These are phyloP conservation scores for Cyberlindnera bimundalis DNA, from an alignment of 805 yeast species.

Conservation along the genomic window DNA sequence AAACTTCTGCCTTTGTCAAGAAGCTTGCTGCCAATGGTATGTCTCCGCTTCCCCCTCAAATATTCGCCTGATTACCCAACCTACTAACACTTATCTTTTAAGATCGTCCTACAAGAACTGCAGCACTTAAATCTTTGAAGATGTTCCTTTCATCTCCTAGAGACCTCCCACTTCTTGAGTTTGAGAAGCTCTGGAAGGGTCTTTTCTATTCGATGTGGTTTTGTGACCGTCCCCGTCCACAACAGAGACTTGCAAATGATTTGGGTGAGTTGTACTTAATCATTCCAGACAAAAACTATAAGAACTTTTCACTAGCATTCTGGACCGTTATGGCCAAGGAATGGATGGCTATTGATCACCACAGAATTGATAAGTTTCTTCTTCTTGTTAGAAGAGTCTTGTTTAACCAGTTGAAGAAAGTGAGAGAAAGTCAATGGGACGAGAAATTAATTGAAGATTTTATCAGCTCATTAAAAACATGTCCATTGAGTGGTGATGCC, in stretches of 20 bases:
- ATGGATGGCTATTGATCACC: slow-evolving; percentile 80
- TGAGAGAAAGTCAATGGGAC: slow-evolving; percentile 55
- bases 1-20: slow-evolving; percentile 59
- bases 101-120: slow-evolving; percentile 67
- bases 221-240: slow-evolving; percentile 89
- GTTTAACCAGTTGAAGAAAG: slow-evolving; percentile 57
- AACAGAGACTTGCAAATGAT: slow-evolving; percentile 74
- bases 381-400: slow-evolving; percentile 75
- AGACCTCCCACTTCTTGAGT: slow-evolving; percentile 37
- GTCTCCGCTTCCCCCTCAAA: no score
- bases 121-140: slow-evolving; percentile 63
- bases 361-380: slow-evolving; percentile 83
- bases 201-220: slow-evolving; percentile 95
- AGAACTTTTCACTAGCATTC: slow-evolving; percentile 63
- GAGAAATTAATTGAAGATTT: slow-evolving; percentile 42
- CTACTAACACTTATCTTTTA: no score
- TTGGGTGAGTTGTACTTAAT: slow-evolving; percentile 56
- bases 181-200: slow-evolving; percentile 94
- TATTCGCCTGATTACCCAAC: no score
- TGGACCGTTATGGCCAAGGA: slow-evolving; percentile 77
- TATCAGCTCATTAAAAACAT: slow-evolving; percentile 37
- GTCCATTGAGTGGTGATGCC: slow-evolving; percentile 55
- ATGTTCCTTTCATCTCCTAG: slow-evolving; percentile 46
- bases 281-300: slow-evolving; percentile 41
- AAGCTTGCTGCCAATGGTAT: slow-evolving; percentile 75